Conservation (phyloP, 1,284 basidiomycete genomes). For the Vanrija pseudolonga region DNA sequence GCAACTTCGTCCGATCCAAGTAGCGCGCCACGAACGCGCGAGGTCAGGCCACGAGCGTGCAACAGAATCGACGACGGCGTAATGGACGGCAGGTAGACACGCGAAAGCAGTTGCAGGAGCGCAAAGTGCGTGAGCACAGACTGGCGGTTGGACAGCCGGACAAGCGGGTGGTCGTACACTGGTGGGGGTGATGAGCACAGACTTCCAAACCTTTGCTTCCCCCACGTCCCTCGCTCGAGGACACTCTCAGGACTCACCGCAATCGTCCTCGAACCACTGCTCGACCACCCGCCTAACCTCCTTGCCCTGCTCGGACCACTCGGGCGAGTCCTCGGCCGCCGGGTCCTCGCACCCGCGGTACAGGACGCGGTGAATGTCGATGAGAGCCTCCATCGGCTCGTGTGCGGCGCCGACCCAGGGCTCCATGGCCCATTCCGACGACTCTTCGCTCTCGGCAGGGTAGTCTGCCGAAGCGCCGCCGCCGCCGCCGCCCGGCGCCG, state of each 20-base stretch:
- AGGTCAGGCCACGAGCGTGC: conserved; percentile 22
- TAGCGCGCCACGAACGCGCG: conserved; percentile 12
- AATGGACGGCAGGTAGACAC: conserved; percentile 28
- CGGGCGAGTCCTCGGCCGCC: conserved; percentile 1
- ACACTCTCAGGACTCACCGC: conserved; percentile 30
- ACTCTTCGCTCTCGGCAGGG: background rate
- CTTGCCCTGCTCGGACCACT: conserved; percentile 26
- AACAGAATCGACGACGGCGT: conserved; percentile 23
- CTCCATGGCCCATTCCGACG: background rate
- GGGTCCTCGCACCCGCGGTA: conserved; percentile 37
- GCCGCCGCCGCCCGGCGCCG: background rate
- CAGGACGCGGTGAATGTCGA: conserved; percentile 43
- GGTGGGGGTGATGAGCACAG: conserved; percentile 11
- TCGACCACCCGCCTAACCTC: conserved; percentile 37
- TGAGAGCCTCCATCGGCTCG: conserved; percentile 35
- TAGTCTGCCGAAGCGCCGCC: background rate
- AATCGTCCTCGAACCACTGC: conserved; percentile 42
- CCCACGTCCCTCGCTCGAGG: background rate
- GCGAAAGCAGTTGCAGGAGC: conserved; percentile 34
- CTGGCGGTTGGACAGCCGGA: conserved; percentile 29
- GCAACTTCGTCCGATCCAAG: conserved; percentile 8
- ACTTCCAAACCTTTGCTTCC: background rate
- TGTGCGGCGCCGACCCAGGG: conserved; percentile 3
- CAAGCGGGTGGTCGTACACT: conserved; percentile 43
- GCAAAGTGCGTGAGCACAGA: conserved; percentile 33